phyloP scores from a whole-genome alignment of 2,329 filamentous ascomycete genomes.

The Leptographium flavum region DNA sequence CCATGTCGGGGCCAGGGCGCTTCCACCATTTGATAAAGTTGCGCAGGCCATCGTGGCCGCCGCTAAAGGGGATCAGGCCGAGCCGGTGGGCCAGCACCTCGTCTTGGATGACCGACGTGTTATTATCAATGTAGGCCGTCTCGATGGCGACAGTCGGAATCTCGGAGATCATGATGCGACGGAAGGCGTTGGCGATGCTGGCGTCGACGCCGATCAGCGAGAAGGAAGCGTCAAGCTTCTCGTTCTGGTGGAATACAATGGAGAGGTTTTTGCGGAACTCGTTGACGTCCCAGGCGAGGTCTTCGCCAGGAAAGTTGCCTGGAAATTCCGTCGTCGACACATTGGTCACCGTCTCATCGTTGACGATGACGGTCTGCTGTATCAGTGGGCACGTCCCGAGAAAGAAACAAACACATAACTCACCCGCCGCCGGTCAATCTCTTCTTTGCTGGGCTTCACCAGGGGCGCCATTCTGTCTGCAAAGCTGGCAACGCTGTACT shows the following conservation, averaged over 20 bases:
- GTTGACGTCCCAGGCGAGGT: slow-evolving; percentile 36
- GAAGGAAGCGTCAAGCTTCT: slow-evolving; percentile 65
- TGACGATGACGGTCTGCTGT: slow-evolving; percentile 65
- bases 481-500: too few species aligned
- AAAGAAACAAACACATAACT: slow-evolving; percentile 8
- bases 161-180: slow-evolving; percentile 87
- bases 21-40: slow-evolving; percentile 72
- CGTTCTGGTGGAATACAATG: slow-evolving; percentile 73
- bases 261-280: slow-evolving; percentile 26
- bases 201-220: slow-evolving; percentile 87
- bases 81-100: slow-evolving; percentile 86
- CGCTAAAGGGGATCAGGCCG: slow-evolving; percentile 80
- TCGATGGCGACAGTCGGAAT: slow-evolving; percentile 91
- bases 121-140: slow-evolving; percentile 84
- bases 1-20: slow-evolving; percentile 49
- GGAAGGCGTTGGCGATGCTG: slow-evolving; percentile 90
- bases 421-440: slow-evolving; percentile 49
- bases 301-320: slow-evolving; percentile 78
- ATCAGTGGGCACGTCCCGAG: neutral
- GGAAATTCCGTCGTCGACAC: slow-evolving; percentile 86
- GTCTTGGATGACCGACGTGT: slow-evolving; percentile 95
- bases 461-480: slow-evolving; percentile 25
- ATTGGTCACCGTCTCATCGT: slow-evolving; percentile 80
- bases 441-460: slow-evolving; percentile 33
- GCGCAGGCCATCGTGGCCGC: slow-evolving; percentile 57